phyloP scores from a whole-genome alignment of 140 eudicot genomes.

The Senecio squalidus region DNA sequence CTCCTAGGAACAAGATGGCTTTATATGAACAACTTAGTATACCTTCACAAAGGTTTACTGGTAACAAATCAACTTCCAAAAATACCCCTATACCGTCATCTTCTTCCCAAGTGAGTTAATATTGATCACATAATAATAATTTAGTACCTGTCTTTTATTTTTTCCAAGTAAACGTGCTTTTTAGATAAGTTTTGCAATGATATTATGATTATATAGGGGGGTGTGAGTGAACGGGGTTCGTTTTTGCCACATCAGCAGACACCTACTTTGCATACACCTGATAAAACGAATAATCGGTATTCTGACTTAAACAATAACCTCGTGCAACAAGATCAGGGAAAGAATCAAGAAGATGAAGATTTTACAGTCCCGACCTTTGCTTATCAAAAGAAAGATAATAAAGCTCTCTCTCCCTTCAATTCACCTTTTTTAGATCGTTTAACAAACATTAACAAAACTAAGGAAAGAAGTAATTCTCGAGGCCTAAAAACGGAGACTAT shows the following conservation, averaged over 20 bases:
- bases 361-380: slow-evolving; percentile 40
- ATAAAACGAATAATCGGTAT: slow-evolving; percentile 23
- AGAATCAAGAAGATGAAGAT: slow-evolving; percentile 46
- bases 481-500: too few relatives aligned
- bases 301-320: slow-evolving; percentile 12
- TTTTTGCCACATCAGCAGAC: slow-evolving; percentile 30
- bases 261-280: slow-evolving; percentile 29
- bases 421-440: too few relatives aligned
- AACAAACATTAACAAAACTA: neutral
- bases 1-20: too few relatives aligned
- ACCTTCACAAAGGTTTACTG: too few relatives aligned
- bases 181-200: neutral
- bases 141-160: too few relatives aligned
- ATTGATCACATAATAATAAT: too few relatives aligned
- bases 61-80: neutral
- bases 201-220: slow-evolving; percentile 22
- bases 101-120: too few relatives aligned
- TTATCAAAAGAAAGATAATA: slow-evolving; percentile 16
- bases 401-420: slow-evolving; percentile 20
- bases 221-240: too few relatives aligned
- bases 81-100: too few relatives aligned
- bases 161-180: too few relatives aligned
- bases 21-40: too few relatives aligned
- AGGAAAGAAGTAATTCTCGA: slow-evolving; percentile 16
- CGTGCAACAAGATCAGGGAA: slow-evolving; percentile 29